phyloP scores from a whole-genome alignment of 2,329 filamentous ascomycete genomes.

The Tolypocladium sp. region DNA sequence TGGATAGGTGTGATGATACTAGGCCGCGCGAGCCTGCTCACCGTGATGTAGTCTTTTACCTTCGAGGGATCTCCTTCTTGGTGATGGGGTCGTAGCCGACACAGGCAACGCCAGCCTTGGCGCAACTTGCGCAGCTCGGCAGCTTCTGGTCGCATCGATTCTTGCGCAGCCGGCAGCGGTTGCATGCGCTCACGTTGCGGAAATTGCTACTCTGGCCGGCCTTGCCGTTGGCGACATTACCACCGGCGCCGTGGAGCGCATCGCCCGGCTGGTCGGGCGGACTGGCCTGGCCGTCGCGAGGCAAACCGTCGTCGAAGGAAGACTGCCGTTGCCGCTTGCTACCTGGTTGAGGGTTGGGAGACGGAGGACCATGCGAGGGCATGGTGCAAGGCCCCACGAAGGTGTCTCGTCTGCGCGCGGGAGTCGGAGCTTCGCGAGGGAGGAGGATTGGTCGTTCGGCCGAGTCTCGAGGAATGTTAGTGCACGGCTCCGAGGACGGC shows the following conservation, averaged over 20 bases:
- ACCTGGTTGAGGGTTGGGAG: constrained; percentile 38
- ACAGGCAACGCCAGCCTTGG: constrained; percentile 85
- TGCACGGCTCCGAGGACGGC: background rate
- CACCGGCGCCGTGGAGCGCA: background rate
- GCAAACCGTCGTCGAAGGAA: constrained; percentile 39
- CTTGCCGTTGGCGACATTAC: constrained; percentile 21
- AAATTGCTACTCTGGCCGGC: constrained; percentile 57
- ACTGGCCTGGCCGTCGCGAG: constrained; percentile 18
- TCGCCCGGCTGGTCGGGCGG: constrained; percentile 21
- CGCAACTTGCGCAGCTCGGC: constrained; percentile 83
- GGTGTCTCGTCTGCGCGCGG: background rate
- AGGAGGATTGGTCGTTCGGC: background rate
- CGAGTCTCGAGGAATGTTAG: background rate
- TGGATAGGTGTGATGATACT: background rate
- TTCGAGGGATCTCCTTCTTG: constrained; percentile 88
- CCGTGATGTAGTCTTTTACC: constrained; percentile 42
- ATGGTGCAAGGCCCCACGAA: constrained; percentile 13
- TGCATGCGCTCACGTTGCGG: constrained; percentile 88
- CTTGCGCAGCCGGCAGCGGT: constrained; percentile 84
- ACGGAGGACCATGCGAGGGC: constrained; percentile 40
- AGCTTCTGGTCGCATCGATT: constrained; percentile 92
- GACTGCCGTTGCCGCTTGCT: constrained; percentile 48
- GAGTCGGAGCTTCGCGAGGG: background rate
- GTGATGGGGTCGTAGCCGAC: constrained; percentile 96
- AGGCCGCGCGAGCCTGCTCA: background rate